A percentile compares a stretch with the other conserved stretches of the same genome.
Evolutionary conservation across 1,139 yeast species (phyloP).

Genomic region (Taphrina confusa): DNA sequence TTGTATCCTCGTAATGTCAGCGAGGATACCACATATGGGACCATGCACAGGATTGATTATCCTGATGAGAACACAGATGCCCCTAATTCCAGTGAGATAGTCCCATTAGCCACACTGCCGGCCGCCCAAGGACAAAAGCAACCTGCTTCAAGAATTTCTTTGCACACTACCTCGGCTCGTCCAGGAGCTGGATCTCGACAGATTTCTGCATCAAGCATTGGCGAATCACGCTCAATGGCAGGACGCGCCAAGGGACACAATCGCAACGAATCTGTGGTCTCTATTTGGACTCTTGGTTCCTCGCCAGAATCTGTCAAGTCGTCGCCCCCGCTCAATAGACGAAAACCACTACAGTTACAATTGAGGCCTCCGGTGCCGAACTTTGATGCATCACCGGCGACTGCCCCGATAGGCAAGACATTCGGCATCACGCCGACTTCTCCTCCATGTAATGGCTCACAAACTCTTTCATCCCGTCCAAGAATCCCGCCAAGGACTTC

Average conservation of each 20-base stretch:
- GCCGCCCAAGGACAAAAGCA: too few relatives aligned
- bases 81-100: neutral
- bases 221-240: neutral
- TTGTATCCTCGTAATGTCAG: neutral
- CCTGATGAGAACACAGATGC: neutral
- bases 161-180: neutral
- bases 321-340: neutral
- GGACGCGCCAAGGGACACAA: slow-evolving; percentile 4
- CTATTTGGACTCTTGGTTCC: slow-evolving; percentile 17
- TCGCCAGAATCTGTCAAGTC: neutral
- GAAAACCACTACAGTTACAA: slow-evolving; percentile 2
- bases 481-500: slow-evolving; percentile 12
- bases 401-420: slow-evolving; percentile 7
- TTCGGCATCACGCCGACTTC: neutral
- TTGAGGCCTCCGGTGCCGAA: slow-evolving; percentile 6
- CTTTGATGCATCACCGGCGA: neutral
- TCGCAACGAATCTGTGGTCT: slow-evolving; percentile 9
- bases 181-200: neutral
- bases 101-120: neutral
- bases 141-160: neutral
- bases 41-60: neutral
- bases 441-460: neutral
- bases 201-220: neutral
- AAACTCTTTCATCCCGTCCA: neutral
- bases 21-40: slow-evolving; percentile 9